A percentile compares a stretch with the other conserved stretches of the same genome.
Evolutionary conservation across 352 stramenopile genomes (phyloP).

Genomic region (Proteromonas lacertae): DNA sequence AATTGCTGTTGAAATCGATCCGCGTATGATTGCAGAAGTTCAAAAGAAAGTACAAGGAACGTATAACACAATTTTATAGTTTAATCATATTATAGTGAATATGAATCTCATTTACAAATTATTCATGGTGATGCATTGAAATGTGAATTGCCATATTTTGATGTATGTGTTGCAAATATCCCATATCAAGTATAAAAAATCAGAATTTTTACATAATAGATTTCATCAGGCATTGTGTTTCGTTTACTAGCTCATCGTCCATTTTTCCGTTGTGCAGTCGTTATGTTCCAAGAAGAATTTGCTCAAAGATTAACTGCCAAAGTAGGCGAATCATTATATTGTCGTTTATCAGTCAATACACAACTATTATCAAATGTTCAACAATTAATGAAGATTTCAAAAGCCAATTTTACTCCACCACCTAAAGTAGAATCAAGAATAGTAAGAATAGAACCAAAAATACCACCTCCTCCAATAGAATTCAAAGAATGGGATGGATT

Average conservation of each 20-base stretch:
- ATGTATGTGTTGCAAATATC: slow-evolving; percentile 94
- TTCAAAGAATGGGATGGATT: slow-evolving; percentile 98
- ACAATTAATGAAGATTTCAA: slow-evolving; percentile 82
- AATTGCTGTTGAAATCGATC: slow-evolving; percentile 88
- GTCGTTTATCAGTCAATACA: slow-evolving; percentile 86
- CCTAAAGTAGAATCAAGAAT: slow-evolving; percentile 79
- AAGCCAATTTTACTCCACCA: slow-evolving; percentile 95
- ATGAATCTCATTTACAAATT: slow-evolving; percentile 58
- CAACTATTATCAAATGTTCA: slow-evolving; percentile 90
- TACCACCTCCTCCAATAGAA: slow-evolving; percentile 88
- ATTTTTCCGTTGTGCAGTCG: slow-evolving; percentile 89
- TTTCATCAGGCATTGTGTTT: slow-evolving; percentile 90
- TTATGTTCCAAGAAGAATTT: slow-evolving; percentile 97
- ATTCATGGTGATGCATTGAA: slow-evolving; percentile 97
- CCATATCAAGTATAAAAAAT: slow-evolving; percentile 47
- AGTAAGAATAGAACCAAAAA: slow-evolving; percentile 79
- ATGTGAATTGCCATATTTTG: slow-evolving; percentile 91
- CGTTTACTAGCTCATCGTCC: slow-evolving; percentile 83
- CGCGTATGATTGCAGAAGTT: slow-evolving; percentile 92
- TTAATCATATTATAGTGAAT: slow-evolving; percentile 16
- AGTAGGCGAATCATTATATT: slow-evolving; percentile 83
- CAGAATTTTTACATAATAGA: slow-evolving; percentile 15
- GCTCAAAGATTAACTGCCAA: slow-evolving; percentile 80
- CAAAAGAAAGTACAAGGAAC: slow-evolving; percentile 88
- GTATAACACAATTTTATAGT: slow-evolving; percentile 9